Percentiles rank a stretch among this genome's conserved stretches.
phyloP scores from a whole-genome alignment of 306 rosid species.

The Echinosophora koreensis region DNA sequence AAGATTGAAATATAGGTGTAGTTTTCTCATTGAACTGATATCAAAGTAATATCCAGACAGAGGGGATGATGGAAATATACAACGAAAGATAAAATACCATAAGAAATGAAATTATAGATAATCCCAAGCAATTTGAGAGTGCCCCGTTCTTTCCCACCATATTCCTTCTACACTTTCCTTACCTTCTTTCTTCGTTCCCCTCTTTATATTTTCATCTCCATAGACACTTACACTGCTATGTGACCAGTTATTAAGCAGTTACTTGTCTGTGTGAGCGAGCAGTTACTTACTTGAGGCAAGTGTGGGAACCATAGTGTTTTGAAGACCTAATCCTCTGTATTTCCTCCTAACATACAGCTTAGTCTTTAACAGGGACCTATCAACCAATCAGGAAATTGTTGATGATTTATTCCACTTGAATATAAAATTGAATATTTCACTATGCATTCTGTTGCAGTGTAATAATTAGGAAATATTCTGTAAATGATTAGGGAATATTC shows the following conservation, averaged over 20 bases:
- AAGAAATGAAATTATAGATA: background rate
- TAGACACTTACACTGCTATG: background rate
- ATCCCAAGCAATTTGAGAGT: background rate
- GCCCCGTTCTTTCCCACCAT: background rate
- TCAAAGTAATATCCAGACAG: background rate
- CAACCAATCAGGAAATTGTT: background rate
- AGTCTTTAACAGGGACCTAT: background rate
- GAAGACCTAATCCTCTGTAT: too few relatives aligned
- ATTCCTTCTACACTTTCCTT: background rate
- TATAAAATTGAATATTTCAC: too few relatives aligned
- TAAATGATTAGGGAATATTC: too few relatives aligned
- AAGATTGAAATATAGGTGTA: conserved; percentile 5
- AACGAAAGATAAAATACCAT: background rate
- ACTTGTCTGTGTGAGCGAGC: too few relatives aligned
- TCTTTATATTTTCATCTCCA: background rate
- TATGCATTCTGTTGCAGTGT: too few relatives aligned
- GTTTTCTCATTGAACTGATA: background rate
- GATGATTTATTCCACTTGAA: too few relatives aligned
- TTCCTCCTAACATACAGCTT: too few relatives aligned
- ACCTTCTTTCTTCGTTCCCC: background rate
- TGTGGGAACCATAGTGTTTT: too few relatives aligned
- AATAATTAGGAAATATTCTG: too few relatives aligned
- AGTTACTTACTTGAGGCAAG: too few relatives aligned
- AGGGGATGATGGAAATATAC: background rate
- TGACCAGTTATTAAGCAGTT: background rate